Evolutionary conservation across 2,329 filamentous ascomycete genomes (phyloP), one percentile per base, ranked within the genome.

Genomic region (Talaromyces piceae): DNA sequence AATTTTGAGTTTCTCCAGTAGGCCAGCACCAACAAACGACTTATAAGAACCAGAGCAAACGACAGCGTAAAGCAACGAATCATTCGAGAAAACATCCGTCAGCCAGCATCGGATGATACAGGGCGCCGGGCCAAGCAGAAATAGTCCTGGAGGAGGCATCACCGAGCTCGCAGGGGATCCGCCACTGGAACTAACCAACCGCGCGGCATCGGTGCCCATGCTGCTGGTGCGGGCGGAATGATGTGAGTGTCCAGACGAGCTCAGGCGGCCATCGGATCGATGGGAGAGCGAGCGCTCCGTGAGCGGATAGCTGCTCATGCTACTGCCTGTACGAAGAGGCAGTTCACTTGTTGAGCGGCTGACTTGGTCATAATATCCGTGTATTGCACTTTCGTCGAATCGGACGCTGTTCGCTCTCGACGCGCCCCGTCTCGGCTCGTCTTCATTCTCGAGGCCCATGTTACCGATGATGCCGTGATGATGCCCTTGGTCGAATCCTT

Each of bases 51-150:
- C 93, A 2, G 88, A 91, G 68, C 93, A 97, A 2, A 97, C 77
- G 28, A 90, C 91, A 30, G 91, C 93, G 65, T 97, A 97, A 4
- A 96, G 76, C 13, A 97, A 78, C 8, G 89, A 86, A 57, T 87
- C 84, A 64, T 95, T 91, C 12, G 90, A 91, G 70, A 95, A 97
- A 61, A 88, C 85, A 30, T 84, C 86, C 23, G 88, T 91, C 59
- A 97, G 77, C 91, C 93, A 97, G 73, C 93, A 98, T 55, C 93
- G 86, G 52, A 97, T 88, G 58, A 98, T 95, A 26, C 90, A 88
- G 5, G 93, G 93, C 5, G 95, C 90, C 5, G 91, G 86, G 11
- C 91, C 90, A 13, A 96, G 76, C 48, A 95, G 80, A 65, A 90
- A 89, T 53, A 96, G 77, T 7, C 89, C 88, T 30, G 90, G 88